These are phyloP conservation scores for Leishmania mexicana DNA, from an alignment of 208 protist genomes.

Conservation along the genomic window DNA sequence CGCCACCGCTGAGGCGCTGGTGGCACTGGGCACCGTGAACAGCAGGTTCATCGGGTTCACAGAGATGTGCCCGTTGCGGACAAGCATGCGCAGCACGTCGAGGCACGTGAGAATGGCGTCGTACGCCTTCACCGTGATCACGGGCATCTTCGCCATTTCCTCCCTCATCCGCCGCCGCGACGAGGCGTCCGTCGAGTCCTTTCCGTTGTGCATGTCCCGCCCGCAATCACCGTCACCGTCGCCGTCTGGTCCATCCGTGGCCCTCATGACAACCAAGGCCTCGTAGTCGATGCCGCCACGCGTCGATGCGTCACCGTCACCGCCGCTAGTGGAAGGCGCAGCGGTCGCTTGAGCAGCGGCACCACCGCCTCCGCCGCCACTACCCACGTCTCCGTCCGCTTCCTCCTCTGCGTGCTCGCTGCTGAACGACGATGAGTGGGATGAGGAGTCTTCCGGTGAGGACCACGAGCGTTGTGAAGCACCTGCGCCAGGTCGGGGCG, in stretches of 20 bases:
- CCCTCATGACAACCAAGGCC: conserved; percentile 12
- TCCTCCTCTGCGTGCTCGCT: background rate
- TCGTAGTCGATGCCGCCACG: conserved; percentile 30
- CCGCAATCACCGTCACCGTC: background rate
- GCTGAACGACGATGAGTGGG: background rate
- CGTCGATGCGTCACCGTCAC: conserved; percentile 7
- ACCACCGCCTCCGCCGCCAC: background rate
- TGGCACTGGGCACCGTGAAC: conserved; percentile 12
- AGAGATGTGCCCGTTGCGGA: conserved; percentile 31
- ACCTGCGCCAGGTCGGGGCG: background rate
- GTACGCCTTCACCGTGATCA: conserved; percentile 51
- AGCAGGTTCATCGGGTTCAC: conserved; percentile 33
- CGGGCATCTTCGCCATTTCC: conserved; percentile 23
- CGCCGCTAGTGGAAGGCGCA: background rate
- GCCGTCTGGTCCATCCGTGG: background rate
- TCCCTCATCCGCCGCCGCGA: conserved; percentile 8
- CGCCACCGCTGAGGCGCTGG: conserved; percentile 5
- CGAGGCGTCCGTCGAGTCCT: conserved; percentile 2
- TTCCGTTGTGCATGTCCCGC: background rate
- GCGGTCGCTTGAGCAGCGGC: background rate
- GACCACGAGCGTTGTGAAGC: background rate
- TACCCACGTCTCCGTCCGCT: background rate
- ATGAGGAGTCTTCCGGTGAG: background rate
- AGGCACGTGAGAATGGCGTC: conserved; percentile 56
- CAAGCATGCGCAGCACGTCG: conserved; percentile 46